Conservation (phyloP, 1,284 basidiomycete species). For the Leccinum huronense region DNA sequence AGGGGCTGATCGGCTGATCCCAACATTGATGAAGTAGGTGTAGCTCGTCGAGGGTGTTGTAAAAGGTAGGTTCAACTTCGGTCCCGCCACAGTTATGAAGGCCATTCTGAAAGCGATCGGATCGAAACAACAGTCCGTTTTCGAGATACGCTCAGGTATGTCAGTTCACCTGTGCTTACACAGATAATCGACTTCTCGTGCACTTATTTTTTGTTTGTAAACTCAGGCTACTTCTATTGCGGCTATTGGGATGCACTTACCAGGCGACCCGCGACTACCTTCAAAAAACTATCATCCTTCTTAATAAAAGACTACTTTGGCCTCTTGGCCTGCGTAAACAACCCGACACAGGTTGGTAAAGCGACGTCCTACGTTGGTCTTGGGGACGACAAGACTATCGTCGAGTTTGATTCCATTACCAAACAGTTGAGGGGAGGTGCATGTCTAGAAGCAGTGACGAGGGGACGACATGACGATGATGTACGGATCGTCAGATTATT, state of each 20-base stretch:
- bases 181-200: constrained; percentile 3
- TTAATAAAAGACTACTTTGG: constrained; percentile 76
- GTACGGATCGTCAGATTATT: constrained; percentile 83
- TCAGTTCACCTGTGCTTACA: constrained; percentile 15
- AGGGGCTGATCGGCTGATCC: constrained; percentile 12
- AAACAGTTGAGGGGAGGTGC: constrained; percentile 70
- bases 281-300: constrained; percentile 58
- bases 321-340: constrained; percentile 75
- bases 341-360: constrained; percentile 68
- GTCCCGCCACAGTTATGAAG: constrained; percentile 70
- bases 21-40: constrained; percentile 17
- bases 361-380: constrained; percentile 68
- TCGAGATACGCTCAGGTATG: constrained; percentile 66
- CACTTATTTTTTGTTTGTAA: constrained; percentile 36
- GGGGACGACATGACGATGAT: constrained; percentile 82
- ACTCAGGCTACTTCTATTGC: constrained; percentile 55
- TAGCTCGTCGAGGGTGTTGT: constrained; percentile 78
- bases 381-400: constrained; percentile 65
- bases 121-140: constrained; percentile 56
- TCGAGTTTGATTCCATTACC: constrained; percentile 82
- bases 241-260: constrained; percentile 58
- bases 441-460: constrained; percentile 71
- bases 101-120: constrained; percentile 72
- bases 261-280: constrained; percentile 53
- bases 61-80: constrained; percentile 74